phyloP scores from a whole-genome alignment of 2,329 filamentous ascomycete species.

The Chalara sp. region DNA sequence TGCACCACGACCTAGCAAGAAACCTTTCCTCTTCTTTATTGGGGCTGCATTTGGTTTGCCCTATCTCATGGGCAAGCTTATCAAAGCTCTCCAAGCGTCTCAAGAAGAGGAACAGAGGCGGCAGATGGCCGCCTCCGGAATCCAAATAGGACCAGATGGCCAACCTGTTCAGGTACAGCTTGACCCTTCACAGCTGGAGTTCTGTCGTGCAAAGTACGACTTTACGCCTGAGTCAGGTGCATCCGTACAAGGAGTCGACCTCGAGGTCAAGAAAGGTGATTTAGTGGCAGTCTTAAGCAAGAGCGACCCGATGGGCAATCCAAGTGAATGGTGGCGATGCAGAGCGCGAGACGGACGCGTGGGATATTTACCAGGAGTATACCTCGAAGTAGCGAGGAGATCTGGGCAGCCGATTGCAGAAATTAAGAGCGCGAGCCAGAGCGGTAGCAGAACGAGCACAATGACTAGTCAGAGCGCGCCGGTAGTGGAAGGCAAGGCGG shows the following conservation, averaged over 20 bases:
- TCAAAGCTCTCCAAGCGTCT: constrained; percentile 72
- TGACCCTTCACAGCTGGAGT: constrained; percentile 88
- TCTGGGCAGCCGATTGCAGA: constrained; percentile 35
- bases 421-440: constrained; percentile 30
- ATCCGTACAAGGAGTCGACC: constrained; percentile 65
- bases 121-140: constrained; percentile 45
- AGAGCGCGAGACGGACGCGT: constrained; percentile 82
- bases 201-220: constrained; percentile 91
- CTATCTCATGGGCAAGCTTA: constrained; percentile 95
- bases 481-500: constrained; percentile 49
- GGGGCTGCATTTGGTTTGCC: constrained; percentile 91
- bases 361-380: constrained; percentile 87
- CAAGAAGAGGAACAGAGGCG: constrained; percentile 76
- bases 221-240: constrained; percentile 75
- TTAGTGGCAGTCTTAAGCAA: constrained; percentile 91
- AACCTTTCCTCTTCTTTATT: constrained; percentile 94
- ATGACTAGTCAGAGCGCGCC: constrained; percentile 38
- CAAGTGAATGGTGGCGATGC: constrained; percentile 97
- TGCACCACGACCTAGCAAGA: constrained; percentile 74
- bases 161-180: constrained; percentile 45
- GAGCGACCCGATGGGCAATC: constrained; percentile 82
- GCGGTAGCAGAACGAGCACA: constrained; percentile 37
- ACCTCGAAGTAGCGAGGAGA: constrained; percentile 67
- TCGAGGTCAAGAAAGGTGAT: constrained; percentile 90
- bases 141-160: constrained; percentile 44